These are phyloP conservation scores for Corinectria fuckeliana DNA, from an alignment of 2,329 filamentous ascomycete species.

Conservation along the genomic window DNA sequence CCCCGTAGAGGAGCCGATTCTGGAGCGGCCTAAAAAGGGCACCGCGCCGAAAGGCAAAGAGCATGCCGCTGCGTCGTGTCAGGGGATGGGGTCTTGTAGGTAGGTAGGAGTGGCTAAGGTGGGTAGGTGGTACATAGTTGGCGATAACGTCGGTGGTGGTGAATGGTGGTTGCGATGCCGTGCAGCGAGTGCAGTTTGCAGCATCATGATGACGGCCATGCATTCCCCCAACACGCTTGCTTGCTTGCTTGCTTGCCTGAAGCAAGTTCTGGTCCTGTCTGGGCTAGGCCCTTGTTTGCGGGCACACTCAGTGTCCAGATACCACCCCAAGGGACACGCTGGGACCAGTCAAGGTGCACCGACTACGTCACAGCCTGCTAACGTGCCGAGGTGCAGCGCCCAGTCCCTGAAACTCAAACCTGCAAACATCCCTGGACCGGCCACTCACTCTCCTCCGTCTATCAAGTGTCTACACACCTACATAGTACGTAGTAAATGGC, in stretches of 20 bases:
- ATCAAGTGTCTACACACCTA: not conserved
- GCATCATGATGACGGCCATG: not conserved
- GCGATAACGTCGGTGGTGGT: not conserved
- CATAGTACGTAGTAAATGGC: not conserved
- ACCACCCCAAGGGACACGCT: not conserved
- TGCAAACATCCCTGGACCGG: slow-evolving; percentile 24
- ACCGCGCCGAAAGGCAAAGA: not conserved
- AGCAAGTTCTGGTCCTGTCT: not conserved
- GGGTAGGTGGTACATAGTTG: no score
- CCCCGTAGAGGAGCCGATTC: slow-evolving; percentile 1
- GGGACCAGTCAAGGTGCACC: slow-evolving; percentile 10
- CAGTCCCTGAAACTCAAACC: slow-evolving; percentile 34
- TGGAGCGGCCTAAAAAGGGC: slow-evolving; percentile 6
- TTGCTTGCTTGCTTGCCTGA: not conserved
- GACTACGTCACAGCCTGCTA: slow-evolving; percentile 34
- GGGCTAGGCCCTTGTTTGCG: not conserved
- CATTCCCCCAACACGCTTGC: not conserved
- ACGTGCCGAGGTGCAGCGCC: slow-evolving; percentile 24
- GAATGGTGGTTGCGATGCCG: slow-evolving; percentile 12
- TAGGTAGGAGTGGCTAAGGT: not conserved
- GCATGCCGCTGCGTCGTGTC: not conserved
- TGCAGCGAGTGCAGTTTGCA: not conserved
- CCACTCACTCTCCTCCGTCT: not conserved
- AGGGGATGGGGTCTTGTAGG: not conserved
- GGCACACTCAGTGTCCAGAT: slow-evolving; percentile 1